A percentile compares a stretch with the other conserved stretches of the same genome.
These are phyloP conservation scores for Coemansia sp. DNA, from an alignment of 192 early-diverging fungal species.

Conservation along the genomic window DNA sequence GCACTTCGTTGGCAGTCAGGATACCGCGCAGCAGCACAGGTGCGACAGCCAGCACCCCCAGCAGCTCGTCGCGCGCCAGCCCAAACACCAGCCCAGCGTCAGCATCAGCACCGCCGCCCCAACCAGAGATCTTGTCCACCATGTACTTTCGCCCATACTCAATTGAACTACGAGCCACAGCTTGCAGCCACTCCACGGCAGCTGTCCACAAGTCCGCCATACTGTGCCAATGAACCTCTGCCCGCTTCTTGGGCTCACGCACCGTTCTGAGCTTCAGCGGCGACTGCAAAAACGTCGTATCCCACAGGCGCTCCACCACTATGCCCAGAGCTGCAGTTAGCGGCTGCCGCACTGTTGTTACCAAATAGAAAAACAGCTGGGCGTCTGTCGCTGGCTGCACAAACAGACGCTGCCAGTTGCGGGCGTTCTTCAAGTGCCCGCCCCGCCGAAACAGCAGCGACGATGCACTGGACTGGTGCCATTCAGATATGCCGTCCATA, in stretches of 20 bases:
- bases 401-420: constrained; percentile 15
- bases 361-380: constrained; percentile 34
- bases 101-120: constrained; percentile 14
- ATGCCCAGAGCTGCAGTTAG: constrained; percentile 14
- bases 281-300: constrained; percentile 7
- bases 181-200: constrained; percentile 29
- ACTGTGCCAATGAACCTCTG: constrained; percentile 10
- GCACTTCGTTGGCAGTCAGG: background rate
- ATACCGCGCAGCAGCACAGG: constrained; percentile 19
- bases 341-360: constrained; percentile 30
- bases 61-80: constrained; percentile 23
- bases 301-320: constrained; percentile 27
- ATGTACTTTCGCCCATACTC: constrained; percentile 17
- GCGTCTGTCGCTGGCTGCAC: constrained; percentile 14
- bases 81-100: constrained; percentile 26
- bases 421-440: constrained; percentile 18
- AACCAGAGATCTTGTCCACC: constrained; percentile 16
- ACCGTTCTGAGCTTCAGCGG: constrained; percentile 14
- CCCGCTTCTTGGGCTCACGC: background rate
- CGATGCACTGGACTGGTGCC: constrained; percentile 2
- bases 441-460: constrained; percentile 24
- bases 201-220: constrained; percentile 25
- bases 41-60: constrained; percentile 13
- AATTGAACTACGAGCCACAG: constrained; percentile 8
- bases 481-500: constrained; percentile 6